Evolutionary conservation across 2,329 filamentous ascomycete genomes (phyloP).

Genomic region (Colletotrichum sp.): DNA sequence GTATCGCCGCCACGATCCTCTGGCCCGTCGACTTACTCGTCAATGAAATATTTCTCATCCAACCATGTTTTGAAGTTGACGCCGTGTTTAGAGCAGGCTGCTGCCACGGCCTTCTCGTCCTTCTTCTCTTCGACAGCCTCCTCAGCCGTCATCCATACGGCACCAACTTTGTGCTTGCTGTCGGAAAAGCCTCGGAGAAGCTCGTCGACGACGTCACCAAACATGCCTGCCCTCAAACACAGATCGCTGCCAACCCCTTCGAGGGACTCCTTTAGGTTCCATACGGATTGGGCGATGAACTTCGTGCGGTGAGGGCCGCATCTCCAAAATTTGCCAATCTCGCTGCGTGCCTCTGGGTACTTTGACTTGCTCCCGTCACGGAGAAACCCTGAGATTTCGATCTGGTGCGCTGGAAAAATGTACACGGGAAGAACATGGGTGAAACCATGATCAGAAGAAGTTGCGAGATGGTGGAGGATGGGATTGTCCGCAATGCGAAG

Average conservation of each 20-base stretch:
- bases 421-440: slow-evolving; percentile 77
- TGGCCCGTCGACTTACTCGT: slow-evolving; percentile 66
- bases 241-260: slow-evolving; percentile 66
- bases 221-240: slow-evolving; percentile 66
- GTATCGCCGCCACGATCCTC: background rate
- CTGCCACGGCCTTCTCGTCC: slow-evolving; percentile 64
- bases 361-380: slow-evolving; percentile 59
- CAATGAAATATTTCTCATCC: slow-evolving; percentile 81
- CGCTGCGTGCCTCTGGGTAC: slow-evolving; percentile 71
- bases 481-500: slow-evolving; percentile 78
- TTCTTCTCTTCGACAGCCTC: slow-evolving; percentile 71
- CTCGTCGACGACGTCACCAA: slow-evolving; percentile 63
- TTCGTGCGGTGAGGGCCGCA: slow-evolving; percentile 75
- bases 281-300: slow-evolving; percentile 75
- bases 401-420: slow-evolving; percentile 71
- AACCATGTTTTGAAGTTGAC: slow-evolving; percentile 69
- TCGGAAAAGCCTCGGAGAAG: slow-evolving; percentile 56
- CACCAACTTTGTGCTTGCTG: slow-evolving; percentile 55
- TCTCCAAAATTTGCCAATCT: slow-evolving; percentile 72
- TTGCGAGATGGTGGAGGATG: slow-evolving; percentile 65
- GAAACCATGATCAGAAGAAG: slow-evolving; percentile 54
- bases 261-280: slow-evolving; percentile 71
- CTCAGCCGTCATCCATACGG: slow-evolving; percentile 77
- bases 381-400: slow-evolving; percentile 80
- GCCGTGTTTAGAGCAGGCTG: slow-evolving; percentile 55